These are phyloP conservation scores for Mycena filopes DNA, from an alignment of 768 basidiomycete species.

Conservation along the genomic window DNA sequence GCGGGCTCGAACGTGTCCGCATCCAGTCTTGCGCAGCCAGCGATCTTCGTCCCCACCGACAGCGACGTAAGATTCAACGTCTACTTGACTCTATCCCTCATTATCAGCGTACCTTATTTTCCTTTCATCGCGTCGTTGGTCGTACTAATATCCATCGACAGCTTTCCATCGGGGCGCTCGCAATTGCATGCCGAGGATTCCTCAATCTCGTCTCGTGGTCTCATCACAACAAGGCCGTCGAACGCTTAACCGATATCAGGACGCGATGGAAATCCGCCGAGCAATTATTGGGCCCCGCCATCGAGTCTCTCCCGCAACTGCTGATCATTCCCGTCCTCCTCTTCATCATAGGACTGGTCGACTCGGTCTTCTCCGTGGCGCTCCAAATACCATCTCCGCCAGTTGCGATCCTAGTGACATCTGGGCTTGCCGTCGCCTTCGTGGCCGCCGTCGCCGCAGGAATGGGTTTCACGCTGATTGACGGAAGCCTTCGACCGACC, in stretches of 20 bases:
- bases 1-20: background rate
- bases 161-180: conserved; percentile 31
- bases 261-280: conserved; percentile 30
- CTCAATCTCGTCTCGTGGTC: conserved; percentile 28
- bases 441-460: conserved; percentile 21
- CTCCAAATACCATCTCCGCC: conserved; percentile 21
- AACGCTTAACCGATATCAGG: conserved; percentile 30
- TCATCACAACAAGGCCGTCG: conserved; percentile 19
- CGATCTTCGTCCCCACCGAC: conserved; percentile 17
- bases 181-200: conserved; percentile 31
- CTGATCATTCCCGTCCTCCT: conserved; percentile 33
- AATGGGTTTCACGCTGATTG: no score
- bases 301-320: conserved; percentile 29
- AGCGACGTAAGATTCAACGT: conserved; percentile 28
- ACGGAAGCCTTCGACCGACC: conserved; percentile 16
- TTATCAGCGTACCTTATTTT: conserved; percentile 21
- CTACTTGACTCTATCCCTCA: conserved; percentile 32
- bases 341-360: conserved; percentile 32
- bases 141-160: background rate
- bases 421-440: conserved; percentile 21
- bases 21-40: background rate
- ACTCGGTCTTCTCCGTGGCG: conserved; percentile 23
- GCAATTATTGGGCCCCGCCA: conserved; percentile 23
- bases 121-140: no score
- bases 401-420: conserved; percentile 6